Conservation (phyloP, 768 basidiomycete species). For the Thelephora ganbajun region DNA sequence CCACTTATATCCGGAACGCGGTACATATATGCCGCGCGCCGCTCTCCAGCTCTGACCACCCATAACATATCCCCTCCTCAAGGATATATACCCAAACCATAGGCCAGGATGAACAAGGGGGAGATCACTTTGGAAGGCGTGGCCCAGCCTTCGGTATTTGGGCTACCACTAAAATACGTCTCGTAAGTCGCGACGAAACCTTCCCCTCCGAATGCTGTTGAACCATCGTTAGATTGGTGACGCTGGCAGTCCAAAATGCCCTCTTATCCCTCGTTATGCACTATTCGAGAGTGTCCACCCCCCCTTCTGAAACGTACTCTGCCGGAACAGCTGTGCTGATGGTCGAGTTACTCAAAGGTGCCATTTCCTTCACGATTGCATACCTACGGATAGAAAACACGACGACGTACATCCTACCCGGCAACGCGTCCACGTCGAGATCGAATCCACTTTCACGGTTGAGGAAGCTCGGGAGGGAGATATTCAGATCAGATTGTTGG, state of each 20-base stretch:
- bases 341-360: constrained; percentile 87
- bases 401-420: constrained; percentile 1
- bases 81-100: no score
- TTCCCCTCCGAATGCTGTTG: neutral
- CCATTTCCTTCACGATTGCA: constrained; percentile 81
- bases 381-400: constrained; percentile 40
- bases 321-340: constrained; percentile 90
- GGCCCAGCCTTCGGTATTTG: constrained; percentile 38
- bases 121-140: no score
- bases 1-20: no score
- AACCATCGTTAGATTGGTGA: constrained; percentile 41
- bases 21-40: no score
- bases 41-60: no score
- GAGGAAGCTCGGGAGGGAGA: constrained; percentile 44
- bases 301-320: constrained; percentile 69
- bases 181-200: constrained; percentile 35
- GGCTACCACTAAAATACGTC: constrained; percentile 67
- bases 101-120: no score
- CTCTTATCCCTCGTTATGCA: constrained; percentile 89
- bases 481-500: constrained; percentile 91
- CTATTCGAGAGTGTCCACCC: constrained; percentile 77
- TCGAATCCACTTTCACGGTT: constrained; percentile 30
- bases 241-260: constrained; percentile 89
- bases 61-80: neutral
- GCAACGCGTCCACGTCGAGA: constrained; percentile 13